These are phyloP conservation scores for Starmerella asiatica DNA, from an alignment of 805 yeast species.

Conservation along the genomic window DNA sequence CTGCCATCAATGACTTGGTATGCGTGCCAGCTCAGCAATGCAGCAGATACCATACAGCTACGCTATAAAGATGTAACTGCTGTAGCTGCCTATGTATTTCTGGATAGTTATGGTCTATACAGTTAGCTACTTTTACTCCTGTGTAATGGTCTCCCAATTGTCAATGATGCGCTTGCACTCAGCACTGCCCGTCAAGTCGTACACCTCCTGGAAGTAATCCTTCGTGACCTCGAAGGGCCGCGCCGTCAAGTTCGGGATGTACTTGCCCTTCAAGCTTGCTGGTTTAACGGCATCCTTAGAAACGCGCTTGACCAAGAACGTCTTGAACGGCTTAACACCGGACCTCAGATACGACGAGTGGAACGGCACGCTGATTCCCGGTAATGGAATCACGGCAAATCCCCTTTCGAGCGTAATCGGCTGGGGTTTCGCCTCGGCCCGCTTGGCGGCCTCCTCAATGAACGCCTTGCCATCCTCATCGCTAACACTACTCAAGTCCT, in stretches of 20 bases:
- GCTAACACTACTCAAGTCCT: constrained; percentile 68
- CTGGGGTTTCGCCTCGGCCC: constrained; percentile 78
- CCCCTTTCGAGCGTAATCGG: constrained; percentile 97
- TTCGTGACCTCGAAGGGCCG: constrained; percentile 90
- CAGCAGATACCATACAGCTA: too few relatives aligned
- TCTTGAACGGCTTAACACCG: constrained; percentile 98
- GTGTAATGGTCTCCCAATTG: constrained; percentile 78
- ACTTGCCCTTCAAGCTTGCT: constrained; percentile 81
- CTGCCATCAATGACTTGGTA: too few relatives aligned
- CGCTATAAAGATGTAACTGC: too few relatives aligned
- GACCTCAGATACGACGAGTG: constrained; percentile 96
- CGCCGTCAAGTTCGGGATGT: constrained; percentile 97
- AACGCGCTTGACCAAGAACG: constrained; percentile 90
- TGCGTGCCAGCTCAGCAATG: too few relatives aligned
- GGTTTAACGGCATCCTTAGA: constrained; percentile 92
- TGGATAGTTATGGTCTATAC: too few relatives aligned
- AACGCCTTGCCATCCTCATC: constrained; percentile 81
- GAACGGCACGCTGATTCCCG: constrained; percentile 99
- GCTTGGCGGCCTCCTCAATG: constrained; percentile 69
- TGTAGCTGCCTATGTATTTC: background rate
- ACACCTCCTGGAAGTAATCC: constrained; percentile 95
- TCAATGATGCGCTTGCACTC: constrained; percentile 82
- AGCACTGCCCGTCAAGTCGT: constrained; percentile 77
- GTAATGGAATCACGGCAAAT: constrained; percentile 93
- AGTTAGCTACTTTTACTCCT: constrained; percentile 12